These are phyloP conservation scores for Gomphus bonarii DNA, from an alignment of 1,284 basidiomycete genomes.

Conservation along the genomic window DNA sequence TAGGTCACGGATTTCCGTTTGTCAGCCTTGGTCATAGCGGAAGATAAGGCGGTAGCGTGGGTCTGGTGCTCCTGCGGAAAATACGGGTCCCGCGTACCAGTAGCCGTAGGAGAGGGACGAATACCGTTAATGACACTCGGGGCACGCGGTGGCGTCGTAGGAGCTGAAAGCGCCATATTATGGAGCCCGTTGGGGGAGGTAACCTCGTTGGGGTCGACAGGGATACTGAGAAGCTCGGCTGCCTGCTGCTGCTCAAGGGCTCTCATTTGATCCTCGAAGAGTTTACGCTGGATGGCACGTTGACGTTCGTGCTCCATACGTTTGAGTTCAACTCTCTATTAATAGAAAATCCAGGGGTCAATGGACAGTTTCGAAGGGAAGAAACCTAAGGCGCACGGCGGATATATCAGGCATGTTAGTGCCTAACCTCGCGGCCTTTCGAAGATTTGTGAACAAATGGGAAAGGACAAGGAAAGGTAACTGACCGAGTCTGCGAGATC, in stretches of 20 bases:
- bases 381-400: conserved; percentile 43
- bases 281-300: conserved; percentile 72
- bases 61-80: not conserved
- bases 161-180: conserved; percentile 70
- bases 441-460: conserved; percentile 15
- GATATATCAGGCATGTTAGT: conserved; percentile 75
- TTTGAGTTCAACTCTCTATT: conserved; percentile 80
- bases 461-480: conserved; percentile 16
- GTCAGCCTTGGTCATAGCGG: conserved; percentile 26
- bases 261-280: conserved; percentile 92
- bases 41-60: conserved; percentile 1
- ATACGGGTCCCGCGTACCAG: not conserved
- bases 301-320: conserved; percentile 84
- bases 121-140: conserved; percentile 10
- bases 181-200: conserved; percentile 31
- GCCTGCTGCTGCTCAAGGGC: conserved; percentile 86
- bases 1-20: conserved; percentile 83
- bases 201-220: conserved; percentile 39
- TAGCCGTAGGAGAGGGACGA: not conserved
- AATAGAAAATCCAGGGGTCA: not conserved
- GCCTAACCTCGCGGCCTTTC: conserved; percentile 67
- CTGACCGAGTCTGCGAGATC: conserved; percentile 83
- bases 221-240: conserved; percentile 68
- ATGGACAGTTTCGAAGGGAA: not conserved
- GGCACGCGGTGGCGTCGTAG: conserved; percentile 68